Base-by-base conservation (phyloP, 495 filamentous ascomycete genomes). In the Aspergillus campestris region DNA sequence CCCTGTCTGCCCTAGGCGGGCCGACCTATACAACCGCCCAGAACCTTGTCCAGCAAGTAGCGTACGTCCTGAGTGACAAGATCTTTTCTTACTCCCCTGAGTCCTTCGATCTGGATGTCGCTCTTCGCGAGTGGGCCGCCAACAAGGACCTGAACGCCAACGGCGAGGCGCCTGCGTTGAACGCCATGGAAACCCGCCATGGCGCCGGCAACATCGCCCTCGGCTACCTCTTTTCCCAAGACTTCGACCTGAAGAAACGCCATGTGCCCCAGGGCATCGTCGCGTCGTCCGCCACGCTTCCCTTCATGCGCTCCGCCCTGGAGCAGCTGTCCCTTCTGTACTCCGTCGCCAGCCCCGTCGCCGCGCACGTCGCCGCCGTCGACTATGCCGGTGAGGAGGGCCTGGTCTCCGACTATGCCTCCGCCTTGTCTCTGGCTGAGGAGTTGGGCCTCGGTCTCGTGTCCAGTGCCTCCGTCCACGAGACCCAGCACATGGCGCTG, bases 1-100 rank as follows among this genome's bases (percentile, higher is more conserved):
- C 63, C 18, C 49, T 77, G 40, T 59, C 82, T 37, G 80, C 84
- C 58, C 83, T 98, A 63, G 79, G 74, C 39, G 94, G 92, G 36
- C 87, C 88, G 41, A 89, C 86, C 32, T 98, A 98, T 74, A 73
- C 86, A 34, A 95, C 90, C 30, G 82, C 88, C 36, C 94, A 97
- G 66, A 79, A 84, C 14, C 75, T 98, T 44, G 84, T 96, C 47
- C 94, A 98, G 69, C 92, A 98, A 67, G 89, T 95, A 46, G 85
- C 92, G 41, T 97, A 94, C 65, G 71, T 84, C 40, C 76, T 98
- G 47, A 95, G 88, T 46, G 89, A 96, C 72, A 94, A 92, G 71
- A 80, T 97, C 64, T 98, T 95, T 70, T 85, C 89, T 31, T 96
- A 95, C 70, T 96, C 94, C 11, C 89, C 90, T 7, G 85, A 94